A percentile compares a stretch with the other conserved stretches of the same genome.
Conservation (phyloP, 768 basidiomycete species). For the Kwoniella botswanensis region DNA sequence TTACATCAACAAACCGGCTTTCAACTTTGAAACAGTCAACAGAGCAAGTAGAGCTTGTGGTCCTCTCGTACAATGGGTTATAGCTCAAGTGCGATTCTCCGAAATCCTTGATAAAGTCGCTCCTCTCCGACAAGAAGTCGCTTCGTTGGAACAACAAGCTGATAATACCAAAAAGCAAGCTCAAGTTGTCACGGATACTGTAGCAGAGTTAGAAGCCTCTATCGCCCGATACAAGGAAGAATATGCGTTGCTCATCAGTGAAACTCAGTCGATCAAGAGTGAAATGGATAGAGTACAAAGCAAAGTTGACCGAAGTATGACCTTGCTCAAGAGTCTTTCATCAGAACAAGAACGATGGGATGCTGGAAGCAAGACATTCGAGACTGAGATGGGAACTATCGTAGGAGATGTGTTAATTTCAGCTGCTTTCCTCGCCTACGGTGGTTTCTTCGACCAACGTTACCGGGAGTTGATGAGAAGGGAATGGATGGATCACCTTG, state of each 20-base stretch:
- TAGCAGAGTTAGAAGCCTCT: slow-evolving; percentile 87
- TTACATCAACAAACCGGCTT: slow-evolving; percentile 85
- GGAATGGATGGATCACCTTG: slow-evolving; percentile 80
- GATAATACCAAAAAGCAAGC: slow-evolving; percentile 96
- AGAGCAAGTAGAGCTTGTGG: slow-evolving; percentile 96
- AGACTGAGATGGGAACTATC: slow-evolving; percentile 97
- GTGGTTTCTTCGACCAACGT: slow-evolving; percentile 97
- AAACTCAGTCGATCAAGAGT: slow-evolving; percentile 92
- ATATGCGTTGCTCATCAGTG: slow-evolving; percentile 93
- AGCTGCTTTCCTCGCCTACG: slow-evolving; percentile 94
- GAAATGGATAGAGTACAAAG: slow-evolving; percentile 98
- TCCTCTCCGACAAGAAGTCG: slow-evolving; percentile 92
- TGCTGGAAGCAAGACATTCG: slow-evolving; percentile 89
- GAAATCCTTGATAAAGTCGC: slow-evolving; percentile 97
- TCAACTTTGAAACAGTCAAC: slow-evolving; percentile 93
- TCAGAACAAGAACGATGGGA: slow-evolving; percentile 96
- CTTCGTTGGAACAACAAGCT: slow-evolving; percentile 87
- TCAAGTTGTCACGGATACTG: slow-evolving; percentile 83
- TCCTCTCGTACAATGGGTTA: slow-evolving; percentile 96
- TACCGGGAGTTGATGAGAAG: slow-evolving; percentile 77
- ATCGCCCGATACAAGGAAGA: slow-evolving; percentile 95
- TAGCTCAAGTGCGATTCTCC: slow-evolving; percentile 95
- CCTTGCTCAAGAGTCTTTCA: slow-evolving; percentile 86
- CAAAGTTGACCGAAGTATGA: slow-evolving; percentile 97
- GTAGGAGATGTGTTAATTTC: slow-evolving; percentile 95